Base-by-base conservation (phyloP, 805 yeast species). In the Zygosaccharomyces bisporus region DNA sequence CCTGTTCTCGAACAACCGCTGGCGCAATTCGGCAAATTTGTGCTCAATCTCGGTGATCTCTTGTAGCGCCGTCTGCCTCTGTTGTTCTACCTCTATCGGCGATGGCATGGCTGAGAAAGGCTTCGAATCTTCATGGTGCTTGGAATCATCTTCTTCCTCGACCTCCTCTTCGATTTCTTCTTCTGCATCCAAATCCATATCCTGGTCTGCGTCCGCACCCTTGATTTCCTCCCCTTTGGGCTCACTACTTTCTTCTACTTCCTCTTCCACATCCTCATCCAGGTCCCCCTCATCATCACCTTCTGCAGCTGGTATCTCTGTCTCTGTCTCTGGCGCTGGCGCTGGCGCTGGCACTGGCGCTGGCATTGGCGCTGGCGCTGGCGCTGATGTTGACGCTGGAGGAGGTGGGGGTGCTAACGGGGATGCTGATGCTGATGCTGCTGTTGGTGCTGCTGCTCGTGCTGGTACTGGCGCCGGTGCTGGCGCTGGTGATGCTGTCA, bases 21-120 rank as follows among this genome's bases (percentile, higher is more conserved):
- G 97, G 51, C 96, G 78, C 44, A 91, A 71, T 49, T 77, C 73
- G 5, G 98, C 97, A 72, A 90, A 93, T 43, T 83, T 84, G 33
- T 82, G 71, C 61, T 93, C 99, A 46, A 93, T 88, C 18, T 76
- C 78, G 2, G 89, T 83, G 41, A 93, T 76, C 41, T 79, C 83
- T 40, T 77, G 75, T 41, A 91, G 43, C 8, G 65, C 67, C 10
- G 43, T 48, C 34, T 54, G 40, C 37, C 69, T 49, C 25, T 54
- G 50, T 14, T 49, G 48, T 49, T 63, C 68, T n/a, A 53, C 31
- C 34, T 61, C 65, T 43, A 56, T 55, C 6, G 58, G 56, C 4
- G 60, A 54, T 10, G 49, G 51, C 53, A 50, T 50, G 16, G 51
- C 23, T 12, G 52, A 45, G 16, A 44, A 21, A 13, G 43, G 45